Conservation (phyloP, 768 basidiomycete genomes). For the Cystofilobasidium ferigula region DNA sequence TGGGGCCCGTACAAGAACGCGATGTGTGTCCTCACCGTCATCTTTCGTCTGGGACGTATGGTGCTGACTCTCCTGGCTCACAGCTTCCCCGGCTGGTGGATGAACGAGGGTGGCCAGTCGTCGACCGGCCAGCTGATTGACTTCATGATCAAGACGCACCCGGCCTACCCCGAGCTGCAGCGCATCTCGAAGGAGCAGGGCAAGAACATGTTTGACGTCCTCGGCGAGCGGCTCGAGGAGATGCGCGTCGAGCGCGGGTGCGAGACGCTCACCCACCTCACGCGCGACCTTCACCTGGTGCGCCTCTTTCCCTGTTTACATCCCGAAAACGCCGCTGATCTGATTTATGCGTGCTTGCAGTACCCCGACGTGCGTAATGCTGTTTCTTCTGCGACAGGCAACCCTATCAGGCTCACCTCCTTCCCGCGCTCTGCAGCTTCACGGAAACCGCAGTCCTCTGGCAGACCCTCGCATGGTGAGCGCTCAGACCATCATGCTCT, state of each 20-base stretch:
- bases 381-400: neutral
- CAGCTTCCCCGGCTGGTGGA: slow-evolving; percentile 51
- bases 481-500: neutral
- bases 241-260: slow-evolving; percentile 49
- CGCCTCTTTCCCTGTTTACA: slow-evolving; percentile 21
- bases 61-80: neutral
- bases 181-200: slow-evolving; percentile 49
- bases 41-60: neutral
- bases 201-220: slow-evolving; percentile 44
- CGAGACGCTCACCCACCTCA: slow-evolving; percentile 66
- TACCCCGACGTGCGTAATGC: neutral
- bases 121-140: slow-evolving; percentile 97
- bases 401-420: neutral
- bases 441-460: slow-evolving; percentile 86
- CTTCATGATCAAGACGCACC: slow-evolving; percentile 84
- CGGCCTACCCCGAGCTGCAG: slow-evolving; percentile 62
- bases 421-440: neutral
- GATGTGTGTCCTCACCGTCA: slow-evolving; percentile 40
- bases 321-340: slow-evolving; percentile 39
- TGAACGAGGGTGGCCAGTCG: slow-evolving; percentile 98
- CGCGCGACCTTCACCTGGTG: slow-evolving; percentile 70
- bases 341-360: neutral
- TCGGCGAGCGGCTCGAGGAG: slow-evolving; percentile 61
- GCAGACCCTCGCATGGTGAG: slow-evolving; percentile 66
- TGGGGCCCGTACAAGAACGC: slow-evolving; percentile 72